Evolutionary conservation across 805 yeast species (phyloP), one percentile per base, ranked within the genome.

Genomic region (Ogataea parapolymorpha): DNA sequence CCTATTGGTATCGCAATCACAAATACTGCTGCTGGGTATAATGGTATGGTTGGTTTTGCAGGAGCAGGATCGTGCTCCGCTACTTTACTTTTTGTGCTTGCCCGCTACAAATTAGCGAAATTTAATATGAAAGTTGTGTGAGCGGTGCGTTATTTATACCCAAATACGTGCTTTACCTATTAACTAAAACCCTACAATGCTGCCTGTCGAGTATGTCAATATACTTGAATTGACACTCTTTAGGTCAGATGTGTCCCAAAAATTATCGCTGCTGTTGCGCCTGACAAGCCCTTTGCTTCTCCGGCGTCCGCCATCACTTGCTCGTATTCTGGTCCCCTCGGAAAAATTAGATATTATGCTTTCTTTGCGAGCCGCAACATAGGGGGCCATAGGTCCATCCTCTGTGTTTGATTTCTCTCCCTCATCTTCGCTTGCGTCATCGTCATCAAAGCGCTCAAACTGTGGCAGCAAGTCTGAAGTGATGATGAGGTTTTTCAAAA

Each of bases 1-100:
- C 80, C 82, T 2, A 61, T 72, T 15, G 72, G 77, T 27, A 54
- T 51, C 27, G 48, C 59, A 3, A 48, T 58, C 8, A 53, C 62
- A 2, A 74, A 53, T 8, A 53, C 64, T 1, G 29, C 39, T 3
- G 49, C 48, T 3, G 64, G 60, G 6, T 62, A 57, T 40, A 39
- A 58, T 39, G 58, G 61, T 6, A 56, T 61, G 65, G 62, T 55
- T 9, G 55, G 46, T 2, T 62, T 62, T 48, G 53, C 59, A n/a
- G 66, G 65, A 17, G 61, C 53, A 3, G 54, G 62, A 11, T 52
- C 58, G 7, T 39, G 32, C 22, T 2, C n/a, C 13, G 29, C 50
- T 0, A 53, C 63, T 1, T 2, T 52, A 0, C 35, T 47, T n/a
- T 58, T 60, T 22, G 2, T 45, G 1, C 34, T 40, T 6, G 29